A percentile compares a stretch with the other conserved stretches of the same genome.
Conservation (phyloP, 148 eudicot species). For the Fallopia convolvulus region DNA sequence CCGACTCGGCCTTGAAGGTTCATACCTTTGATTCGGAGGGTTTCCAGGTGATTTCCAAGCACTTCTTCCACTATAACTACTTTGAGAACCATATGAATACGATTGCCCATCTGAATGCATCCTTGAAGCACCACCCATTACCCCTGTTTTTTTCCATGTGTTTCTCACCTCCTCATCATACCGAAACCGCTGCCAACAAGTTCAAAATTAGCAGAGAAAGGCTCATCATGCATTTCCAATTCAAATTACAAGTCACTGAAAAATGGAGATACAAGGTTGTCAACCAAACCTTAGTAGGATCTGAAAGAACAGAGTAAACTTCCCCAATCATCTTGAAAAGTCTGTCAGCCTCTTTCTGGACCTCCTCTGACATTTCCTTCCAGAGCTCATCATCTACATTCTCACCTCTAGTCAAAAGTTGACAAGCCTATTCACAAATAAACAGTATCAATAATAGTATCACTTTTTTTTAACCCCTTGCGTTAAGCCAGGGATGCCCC, state of each 20-base stretch:
- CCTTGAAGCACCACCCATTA: slow-evolving; percentile 26
- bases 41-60: slow-evolving; percentile 43
- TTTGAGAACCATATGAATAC: not conserved
- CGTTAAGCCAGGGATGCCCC: no score
- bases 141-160: slow-evolving; percentile 33
- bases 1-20: slow-evolving; percentile 36
- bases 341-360: slow-evolving; percentile 75
- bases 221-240: not conserved
- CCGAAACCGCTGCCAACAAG: slow-evolving; percentile 45
- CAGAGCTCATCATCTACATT: slow-evolving; percentile 71
- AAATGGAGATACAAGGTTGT: slow-evolving; percentile 8
- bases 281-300: slow-evolving; percentile 59
- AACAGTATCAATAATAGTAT: not conserved
- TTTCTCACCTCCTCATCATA: slow-evolving; percentile 75
- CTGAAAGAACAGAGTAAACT: slow-evolving; percentile 88
- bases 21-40: slow-evolving; percentile 45
- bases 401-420: slow-evolving; percentile 68
- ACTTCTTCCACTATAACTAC: not conserved
- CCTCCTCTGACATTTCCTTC: slow-evolving; percentile 79
- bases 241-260: not conserved
- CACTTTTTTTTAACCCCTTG: not conserved
- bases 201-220: not conserved
- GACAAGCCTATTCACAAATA: slow-evolving; percentile 54
- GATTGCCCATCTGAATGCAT: slow-evolving; percentile 31
- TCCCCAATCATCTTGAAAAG: slow-evolving; percentile 97